These are phyloP conservation scores for Blepharisma undulans DNA, from an alignment of 169 alveolate genomes.

Conservation along the genomic window DNA sequence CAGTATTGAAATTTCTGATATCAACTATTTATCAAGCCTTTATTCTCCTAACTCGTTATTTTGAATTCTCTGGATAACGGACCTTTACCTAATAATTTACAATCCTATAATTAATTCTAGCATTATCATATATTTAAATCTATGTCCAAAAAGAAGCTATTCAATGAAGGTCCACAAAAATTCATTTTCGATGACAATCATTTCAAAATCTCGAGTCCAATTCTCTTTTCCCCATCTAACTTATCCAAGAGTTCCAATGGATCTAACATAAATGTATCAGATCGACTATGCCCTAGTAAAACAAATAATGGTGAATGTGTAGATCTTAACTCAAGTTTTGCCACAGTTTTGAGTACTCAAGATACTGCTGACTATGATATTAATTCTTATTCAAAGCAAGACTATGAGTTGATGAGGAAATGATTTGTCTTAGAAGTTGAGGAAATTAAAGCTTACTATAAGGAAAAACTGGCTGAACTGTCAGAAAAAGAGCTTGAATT, in stretches of 20 bases:
- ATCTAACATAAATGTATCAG: not conserved
- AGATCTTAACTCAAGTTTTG: not conserved
- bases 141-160: not conserved
- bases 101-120: not conserved
- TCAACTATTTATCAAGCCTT: not conserved
- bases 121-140: not conserved
- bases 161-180: not conserved
- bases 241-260: not conserved
- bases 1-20: not conserved
- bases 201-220: not conserved
- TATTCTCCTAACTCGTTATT: not conserved
- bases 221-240: not conserved
- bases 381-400: not conserved
- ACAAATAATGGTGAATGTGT: not conserved
- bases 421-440: not conserved
- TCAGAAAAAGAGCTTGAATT: not conserved
- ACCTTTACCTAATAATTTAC: not conserved
- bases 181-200: not conserved
- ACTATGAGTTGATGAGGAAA: not conserved
- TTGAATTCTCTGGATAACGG: not conserved
- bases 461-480: not conserved
- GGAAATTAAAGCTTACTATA: not conserved
- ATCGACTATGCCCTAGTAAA: not conserved
- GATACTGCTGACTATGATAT: not conserved
- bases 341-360: not conserved